A percentile compares a stretch with the other conserved stretches of the same genome.
Evolutionary conservation across 805 yeast genomes (phyloP).

Genomic region (Pichia nakasei): DNA sequence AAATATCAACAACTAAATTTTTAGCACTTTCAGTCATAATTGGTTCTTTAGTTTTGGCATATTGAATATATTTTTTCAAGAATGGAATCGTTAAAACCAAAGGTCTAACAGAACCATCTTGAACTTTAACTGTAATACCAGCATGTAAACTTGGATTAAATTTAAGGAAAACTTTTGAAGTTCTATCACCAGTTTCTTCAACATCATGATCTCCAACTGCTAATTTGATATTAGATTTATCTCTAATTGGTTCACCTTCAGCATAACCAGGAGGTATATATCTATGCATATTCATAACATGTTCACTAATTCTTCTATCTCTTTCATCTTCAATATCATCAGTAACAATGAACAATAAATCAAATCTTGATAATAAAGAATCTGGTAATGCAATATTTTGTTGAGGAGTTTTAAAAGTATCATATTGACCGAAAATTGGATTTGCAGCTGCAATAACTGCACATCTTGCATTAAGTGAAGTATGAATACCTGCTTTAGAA

Average conservation of each 20-base stretch:
- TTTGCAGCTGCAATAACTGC: constrained; percentile 97
- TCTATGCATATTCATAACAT: constrained; percentile 89
- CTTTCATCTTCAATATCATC: constrained; percentile 83
- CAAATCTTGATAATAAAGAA: constrained; percentile 93
- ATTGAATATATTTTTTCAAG: constrained; percentile 85
- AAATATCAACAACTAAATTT: constrained; percentile 69
- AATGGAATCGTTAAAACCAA: constrained; percentile 66
- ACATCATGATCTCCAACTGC: constrained; percentile 68
- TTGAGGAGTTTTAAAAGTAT: constrained; percentile 91
- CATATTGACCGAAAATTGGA: constrained; percentile 95
- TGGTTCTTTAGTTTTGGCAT: constrained; percentile 87
- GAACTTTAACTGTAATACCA: constrained; percentile 19
- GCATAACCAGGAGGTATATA: constrained; percentile 78
- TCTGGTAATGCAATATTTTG: constrained; percentile 95
- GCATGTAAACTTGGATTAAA: constrained; percentile 68
- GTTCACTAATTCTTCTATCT: constrained; percentile 87
- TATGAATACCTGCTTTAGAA: constrained; percentile 97
- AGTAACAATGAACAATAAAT: constrained; percentile 87
- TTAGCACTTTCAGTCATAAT: constrained; percentile 69
- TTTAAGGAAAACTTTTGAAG: constrained; percentile 71
- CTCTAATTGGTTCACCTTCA: constrained; percentile 92
- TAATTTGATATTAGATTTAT: constrained; percentile 56
- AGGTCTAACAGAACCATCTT: constrained; percentile 22
- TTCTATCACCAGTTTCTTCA: constrained; percentile 35
- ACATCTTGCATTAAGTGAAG: constrained; percentile 92